Evolutionary conservation across 805 yeast species (phyloP), one percentile per base, ranked within the genome.

Genomic region (Ogataea wickerhamii): DNA sequence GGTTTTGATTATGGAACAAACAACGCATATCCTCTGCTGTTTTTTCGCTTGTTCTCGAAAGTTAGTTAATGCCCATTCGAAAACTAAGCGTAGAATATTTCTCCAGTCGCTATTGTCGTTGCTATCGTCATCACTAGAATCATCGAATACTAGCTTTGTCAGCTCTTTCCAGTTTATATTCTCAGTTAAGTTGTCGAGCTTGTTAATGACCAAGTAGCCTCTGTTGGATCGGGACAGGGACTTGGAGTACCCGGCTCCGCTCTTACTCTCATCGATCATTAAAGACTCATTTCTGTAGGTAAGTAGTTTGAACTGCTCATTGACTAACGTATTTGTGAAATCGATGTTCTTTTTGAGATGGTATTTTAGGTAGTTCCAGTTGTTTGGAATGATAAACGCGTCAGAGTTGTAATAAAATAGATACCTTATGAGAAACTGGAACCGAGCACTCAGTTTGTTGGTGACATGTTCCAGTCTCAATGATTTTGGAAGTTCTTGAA

Each of bases 251-350:
- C 32, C 34, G 21, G 38, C 46, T 14, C 34, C 40, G 3, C 37
- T 28, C n/a, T 40, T 39, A 8, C 52, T 31, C 31, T 60, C 63
- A 51, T 76, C 78, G 32, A 78, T 66, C 71, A 80, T 78, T 36
- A 83, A 63, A 2, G 87, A 80, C 60, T 82, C 87, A 55, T 83
- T 83, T 52, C 89, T 63, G 51, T 78, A 80, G 35, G 78, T 72
- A 4, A 82, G 74, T 21, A 82, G 53, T 35, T 79, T 79, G 34
- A 79, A 68, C 40, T 78, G 82, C 29, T 73, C 75, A 18, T 41
- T 58, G 37, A 52, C 61, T 30, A 41, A 52, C 29, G 61, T 63
- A 49, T 56, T 57, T 28, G 43, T 47, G 36, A 52, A 45, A 26
- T 65, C 67, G 34, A 67, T 46, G 3, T 65, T 64, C 16, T 66